Base-by-base conservation (phyloP, 2,329 filamentous ascomycete genomes). In the Chalaropsis ovoidea region DNA sequence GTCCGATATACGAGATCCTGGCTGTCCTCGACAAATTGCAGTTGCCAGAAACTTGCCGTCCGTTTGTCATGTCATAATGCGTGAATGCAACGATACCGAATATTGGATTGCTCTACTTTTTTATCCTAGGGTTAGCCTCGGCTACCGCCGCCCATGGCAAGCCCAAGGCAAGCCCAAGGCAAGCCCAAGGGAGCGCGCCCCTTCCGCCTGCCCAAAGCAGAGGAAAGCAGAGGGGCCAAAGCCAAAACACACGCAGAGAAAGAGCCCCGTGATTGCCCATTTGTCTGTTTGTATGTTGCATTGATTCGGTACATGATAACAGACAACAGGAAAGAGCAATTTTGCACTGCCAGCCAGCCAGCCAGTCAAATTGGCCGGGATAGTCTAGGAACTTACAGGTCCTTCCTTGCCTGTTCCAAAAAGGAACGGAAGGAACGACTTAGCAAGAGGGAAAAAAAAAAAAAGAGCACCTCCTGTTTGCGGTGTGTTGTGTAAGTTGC, bases 401-500 rank as follows among this genome's bases (percentile, higher is more conserved):
- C 8, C 45, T 6, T 49, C 8, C 45, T 6, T 31, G 31, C 17
- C 22, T 56, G 10, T 56, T 27, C 13, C 27, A 47, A 15, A 62
- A 39, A 31, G 24, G 60, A 43, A 31, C 15, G 60, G 60, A 27
- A 27, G 42, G 41, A 47, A 47, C n/a, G 52, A 35, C 15, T 35
- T 35, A 43, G 35, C 22, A 27, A 61, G 39, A 47, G 31, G 19
- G 22, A 4, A 41, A 19, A 39, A 41, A 42, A n/a, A 58, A 22
- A 62, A 31, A 43, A 61, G 47, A 52, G 47, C 47, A 24, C 47
- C 19, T 24, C 47, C 52, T 58, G 52, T 17, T 58, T 58, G 27
- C 52, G 27, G 52, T 58, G 52, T 58, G 52, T 39, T 58, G 52
- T 58, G 52, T 39, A 58, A 58, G 52, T 58, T 58, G 52, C 52